These are phyloP conservation scores for Trichaptum fuscoviolaceum DNA, from an alignment of 768 basidiomycete species.

Conservation along the genomic window DNA sequence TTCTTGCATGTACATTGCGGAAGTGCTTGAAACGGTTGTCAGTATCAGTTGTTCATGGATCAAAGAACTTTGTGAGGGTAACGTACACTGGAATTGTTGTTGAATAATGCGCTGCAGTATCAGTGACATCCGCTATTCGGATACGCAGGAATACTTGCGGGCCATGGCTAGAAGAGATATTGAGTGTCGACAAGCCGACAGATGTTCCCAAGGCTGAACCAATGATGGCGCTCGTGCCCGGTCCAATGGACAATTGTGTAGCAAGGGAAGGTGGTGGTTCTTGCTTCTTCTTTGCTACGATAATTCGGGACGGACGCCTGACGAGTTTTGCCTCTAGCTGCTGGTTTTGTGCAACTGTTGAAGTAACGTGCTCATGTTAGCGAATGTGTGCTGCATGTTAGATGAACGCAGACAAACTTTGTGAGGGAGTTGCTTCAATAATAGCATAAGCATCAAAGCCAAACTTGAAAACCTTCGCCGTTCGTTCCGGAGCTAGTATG, in stretches of 20 bases:
- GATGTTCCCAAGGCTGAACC: conserved; percentile 28
- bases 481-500: conserved; percentile 79
- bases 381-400: background rate
- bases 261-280: conserved; percentile 37
- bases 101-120: conserved; percentile 71
- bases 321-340: conserved; percentile 75
- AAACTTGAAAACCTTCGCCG: conserved; percentile 81
- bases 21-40: conserved; percentile 43
- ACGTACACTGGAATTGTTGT: conserved; percentile 90
- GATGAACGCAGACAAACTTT: conserved; percentile 43
- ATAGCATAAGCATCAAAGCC: conserved; percentile 88
- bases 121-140: conserved; percentile 72
- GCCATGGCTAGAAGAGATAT: conserved; percentile 66
- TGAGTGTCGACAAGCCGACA: conserved; percentile 34
- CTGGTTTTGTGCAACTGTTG: conserved; percentile 68
- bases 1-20: conserved; percentile 97
- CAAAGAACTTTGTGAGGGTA: background rate
- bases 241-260: conserved; percentile 29
- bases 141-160: conserved; percentile 83
- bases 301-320: conserved; percentile 70
- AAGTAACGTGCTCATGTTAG: conserved; percentile 1
- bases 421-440: conserved; percentile 64
- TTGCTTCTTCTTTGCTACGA: conserved; percentile 54
- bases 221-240: conserved; percentile 17
- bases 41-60: background rate